phyloP scores from a whole-genome alignment of 768 basidiomycete genomes.

The Lactifluus hygrophoroides region DNA sequence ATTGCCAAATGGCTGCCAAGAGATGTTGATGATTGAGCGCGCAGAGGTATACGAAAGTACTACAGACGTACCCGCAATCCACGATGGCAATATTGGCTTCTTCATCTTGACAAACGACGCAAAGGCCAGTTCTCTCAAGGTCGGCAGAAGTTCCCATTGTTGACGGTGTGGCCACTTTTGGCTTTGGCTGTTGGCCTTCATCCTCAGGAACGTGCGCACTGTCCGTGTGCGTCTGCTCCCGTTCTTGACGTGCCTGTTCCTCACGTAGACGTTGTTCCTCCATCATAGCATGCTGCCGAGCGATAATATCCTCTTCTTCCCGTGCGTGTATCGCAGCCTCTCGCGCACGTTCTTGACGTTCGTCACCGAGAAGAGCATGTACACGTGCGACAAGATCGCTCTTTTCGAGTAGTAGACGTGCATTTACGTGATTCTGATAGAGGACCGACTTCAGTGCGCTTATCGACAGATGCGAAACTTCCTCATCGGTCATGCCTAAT shows the following conservation, averaged over 20 bases:
- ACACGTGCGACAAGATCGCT: slow-evolving; percentile 72
- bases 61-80: slow-evolving; percentile 74
- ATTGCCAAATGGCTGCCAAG: slow-evolving; percentile 62
- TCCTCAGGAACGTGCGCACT: background rate
- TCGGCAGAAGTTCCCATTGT: slow-evolving; percentile 23
- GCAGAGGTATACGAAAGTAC: background rate
- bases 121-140: slow-evolving; percentile 66
- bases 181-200: slow-evolving; percentile 7
- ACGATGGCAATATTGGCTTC: slow-evolving; percentile 91
- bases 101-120: slow-evolving; percentile 90
- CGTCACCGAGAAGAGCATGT: slow-evolving; percentile 51
- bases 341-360: slow-evolving; percentile 45
- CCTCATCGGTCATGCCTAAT: slow-evolving; percentile 48
- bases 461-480: slow-evolving; percentile 56
- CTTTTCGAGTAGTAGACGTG: slow-evolving; percentile 74
- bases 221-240: background rate
- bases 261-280: slow-evolving; percentile 26
- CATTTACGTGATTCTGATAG: slow-evolving; percentile 68
- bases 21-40: background rate
- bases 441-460: slow-evolving; percentile 69
- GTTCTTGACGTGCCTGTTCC: slow-evolving; percentile 22
- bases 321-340: slow-evolving; percentile 33
- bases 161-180: slow-evolving; percentile 25
- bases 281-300: slow-evolving; percentile 18
- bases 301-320: slow-evolving; percentile 22